Base-by-base conservation (phyloP, 1,284 basidiomycete genomes). In the Pseudozyma tsukubaensis region DNA sequence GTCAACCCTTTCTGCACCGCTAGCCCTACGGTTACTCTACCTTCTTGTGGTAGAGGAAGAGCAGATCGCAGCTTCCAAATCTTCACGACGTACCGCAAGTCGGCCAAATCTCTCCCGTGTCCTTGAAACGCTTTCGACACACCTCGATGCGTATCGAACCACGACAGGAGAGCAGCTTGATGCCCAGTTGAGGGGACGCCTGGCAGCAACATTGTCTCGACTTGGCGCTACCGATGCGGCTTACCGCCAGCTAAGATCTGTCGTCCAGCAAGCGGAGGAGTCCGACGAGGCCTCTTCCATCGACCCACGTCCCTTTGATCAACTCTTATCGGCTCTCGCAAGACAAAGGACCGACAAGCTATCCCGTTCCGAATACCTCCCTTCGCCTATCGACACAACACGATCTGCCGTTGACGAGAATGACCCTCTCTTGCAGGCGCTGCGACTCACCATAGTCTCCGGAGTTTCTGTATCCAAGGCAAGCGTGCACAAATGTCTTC, bases 291-390 rank as follows among this genome's bases (percentile, higher is more conserved):
- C 48, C 11, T 19, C 11, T 12, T 40, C 29, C 49, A 50, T 68
- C 48, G 71, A 73, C 35, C 71, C 60, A 3, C 53, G 71, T 10
- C 71, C 71, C 47, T 73, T 73, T 29, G 71, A 73, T 11, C 60
- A 64, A 44, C 71, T 73, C n/a, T 49, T 73, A 6, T 53, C 51
- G 12, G 65, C 60, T 7, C 36, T 73, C 14, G 61, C 65, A 24
- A 65, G 48, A n/a, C 44, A 72, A n/a, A 34, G 34, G 4, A 12
- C 36, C 21, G 32, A 2, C 16, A 36, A 9, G 16, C 32, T 10
- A 10, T 44, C 21, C 12, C 16, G 21, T 34, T 5, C 50, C 39
- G 37, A 54, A 9, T 49, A 37, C 35, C 57, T 74, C 6, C 62
- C 72, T 12, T 74, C 72, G 29, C 72, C 72, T n/a, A 19, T 70